Evolutionary conservation across 2,329 filamentous ascomycete species (phyloP).

Genomic region (Colletotrichum tropicale): DNA sequence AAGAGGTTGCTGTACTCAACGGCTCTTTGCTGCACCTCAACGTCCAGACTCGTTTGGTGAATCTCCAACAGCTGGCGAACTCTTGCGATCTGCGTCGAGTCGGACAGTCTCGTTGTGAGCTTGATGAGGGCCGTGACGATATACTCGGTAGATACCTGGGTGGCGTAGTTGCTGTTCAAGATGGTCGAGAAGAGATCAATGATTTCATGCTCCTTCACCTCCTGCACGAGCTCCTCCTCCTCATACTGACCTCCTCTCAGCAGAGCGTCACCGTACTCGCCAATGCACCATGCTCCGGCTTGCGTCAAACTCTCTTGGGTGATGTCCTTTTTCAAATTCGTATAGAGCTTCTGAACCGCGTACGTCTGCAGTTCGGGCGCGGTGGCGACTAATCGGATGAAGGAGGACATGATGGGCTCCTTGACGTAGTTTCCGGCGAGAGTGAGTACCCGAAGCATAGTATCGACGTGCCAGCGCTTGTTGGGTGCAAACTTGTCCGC

Average conservation of each 20-base stretch:
- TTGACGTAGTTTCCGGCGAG: conserved; percentile 97
- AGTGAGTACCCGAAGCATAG: conserved; percentile 92
- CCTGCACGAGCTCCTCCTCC: conserved; percentile 83
- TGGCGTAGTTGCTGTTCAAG: conserved; percentile 92
- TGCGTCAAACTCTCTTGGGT: conserved; percentile 95
- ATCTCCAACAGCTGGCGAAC: conserved; percentile 78
- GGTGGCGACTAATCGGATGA: conserved; percentile 93
- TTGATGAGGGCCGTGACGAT: conserved; percentile 96
- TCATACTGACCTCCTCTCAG: conserved; percentile 90
- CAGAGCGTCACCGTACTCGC: conserved; percentile 93
- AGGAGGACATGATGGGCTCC: conserved; percentile 96
- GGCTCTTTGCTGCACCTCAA: conserved; percentile 94
- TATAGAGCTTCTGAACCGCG: conserved; percentile 92
- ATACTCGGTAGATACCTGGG: conserved; percentile 91
- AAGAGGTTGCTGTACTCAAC: conserved; percentile 98
- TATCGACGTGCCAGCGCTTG: conserved; percentile 98
- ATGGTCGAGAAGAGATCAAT: conserved; percentile 93
- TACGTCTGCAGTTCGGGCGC: conserved; percentile 96
- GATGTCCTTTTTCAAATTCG: conserved; percentile 91
- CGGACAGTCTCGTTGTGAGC: conserved; percentile 84
- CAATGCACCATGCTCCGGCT: conserved; percentile 95
- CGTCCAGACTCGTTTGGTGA: conserved; percentile 86
- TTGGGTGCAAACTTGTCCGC: conserved; percentile 96
- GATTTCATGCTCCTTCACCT: conserved; percentile 86
- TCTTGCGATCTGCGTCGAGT: conserved; percentile 84